Base-by-base conservation (phyloP, 768 basidiomycete genomes). In the Collybia mongolica region DNA sequence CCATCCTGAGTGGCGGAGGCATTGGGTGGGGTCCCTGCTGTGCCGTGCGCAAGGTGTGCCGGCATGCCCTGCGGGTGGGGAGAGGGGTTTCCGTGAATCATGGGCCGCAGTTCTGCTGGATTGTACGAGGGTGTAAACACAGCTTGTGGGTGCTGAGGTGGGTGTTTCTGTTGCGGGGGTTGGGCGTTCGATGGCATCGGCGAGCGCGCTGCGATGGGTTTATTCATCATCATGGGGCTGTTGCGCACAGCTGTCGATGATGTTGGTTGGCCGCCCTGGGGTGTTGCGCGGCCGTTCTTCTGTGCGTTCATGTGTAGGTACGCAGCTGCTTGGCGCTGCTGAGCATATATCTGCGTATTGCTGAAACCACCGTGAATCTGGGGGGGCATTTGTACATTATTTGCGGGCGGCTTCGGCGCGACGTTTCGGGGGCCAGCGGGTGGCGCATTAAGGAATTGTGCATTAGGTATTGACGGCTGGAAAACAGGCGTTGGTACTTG, bases 141-240 rank as follows among this genome's bases (percentile, higher is more conserved):
- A n/a, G 61, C 59, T 24, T 62, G 65, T 43, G 54, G 51, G 35
- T 62, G 61, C 35, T 65, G 65, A 11, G 40, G 44, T 20, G 49
- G 39, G n/a, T 61, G 57, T 26, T 46, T 55, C 14, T 49, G 56
- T 35, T 52, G 57, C 22, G 57, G 59, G 24, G 63, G 53, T 48
- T 70, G 69, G 5, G 64, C 58, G 17, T 63, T 60, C 36, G 54
- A 56, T 1, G 65, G 64, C 60, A 69, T 59, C 2, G 67, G 68
- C 2, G 66, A 67, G 37, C 52, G 61, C 23, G 67, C 60, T 12
- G 63, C 60, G 14, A 68, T 50, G 12, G 61, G 58, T 45, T 70
- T 71, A 22, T 64, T 68, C 23, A 60, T 49, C 9, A 68, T 62
- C 53, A 69, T 56, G 0, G 76, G 76, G 46, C 74, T 76, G 58